Evolutionary conservation across 2,329 filamentous ascomycete genomes (phyloP), one percentile per base, ranked within the genome.

Genomic region (Aspergillus fijiensis): DNA sequence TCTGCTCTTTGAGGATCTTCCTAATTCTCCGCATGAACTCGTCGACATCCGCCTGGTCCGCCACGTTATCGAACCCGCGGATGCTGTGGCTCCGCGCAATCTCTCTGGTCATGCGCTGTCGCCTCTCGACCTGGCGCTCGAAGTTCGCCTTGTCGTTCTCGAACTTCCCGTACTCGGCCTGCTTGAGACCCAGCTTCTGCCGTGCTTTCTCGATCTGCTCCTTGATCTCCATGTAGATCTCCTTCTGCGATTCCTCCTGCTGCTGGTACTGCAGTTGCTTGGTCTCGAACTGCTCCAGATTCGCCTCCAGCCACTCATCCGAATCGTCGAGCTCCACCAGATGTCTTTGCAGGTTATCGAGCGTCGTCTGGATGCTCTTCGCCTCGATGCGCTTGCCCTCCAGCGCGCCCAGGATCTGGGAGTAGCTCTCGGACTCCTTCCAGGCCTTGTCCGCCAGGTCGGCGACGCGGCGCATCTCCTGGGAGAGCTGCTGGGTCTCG

Each of bases 141-240:
- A 95, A 91, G 68, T 89, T 91, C 63, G 91, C 89, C 77, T 94
- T 92, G 71, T 96, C 89, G 2, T 93, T 94, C 74, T 95, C 86
- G 67, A 89, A 87, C 66, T 89, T 91, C 49, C 94, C 94, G 73
- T 75, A 73, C 62, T 81, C 76, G 27, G 76, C 80, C 58, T 78
- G 76, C 54, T 77, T 76, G 23, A 71, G 55, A 27, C 76, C 77
- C 45, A 79, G 55, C 50, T 73, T 70, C 51, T 71, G 72, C 2
- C 84, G 81, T 51, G 73, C 76, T 3, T 75, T 69, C 58, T 84
- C 77, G 2, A 87, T 79, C 29, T 79, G 76, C 27, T 79, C 71
- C 59, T 78, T 79, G n/a, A 96, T 80, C 25, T 89, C 82, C 59
- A 81, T 79, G 67, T 93, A 94, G 54, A 86, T 84, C 16, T 82